These are phyloP conservation scores for Fusarium metavorans DNA, from an alignment of 2,329 filamentous ascomycete species.

Conservation along the genomic window DNA sequence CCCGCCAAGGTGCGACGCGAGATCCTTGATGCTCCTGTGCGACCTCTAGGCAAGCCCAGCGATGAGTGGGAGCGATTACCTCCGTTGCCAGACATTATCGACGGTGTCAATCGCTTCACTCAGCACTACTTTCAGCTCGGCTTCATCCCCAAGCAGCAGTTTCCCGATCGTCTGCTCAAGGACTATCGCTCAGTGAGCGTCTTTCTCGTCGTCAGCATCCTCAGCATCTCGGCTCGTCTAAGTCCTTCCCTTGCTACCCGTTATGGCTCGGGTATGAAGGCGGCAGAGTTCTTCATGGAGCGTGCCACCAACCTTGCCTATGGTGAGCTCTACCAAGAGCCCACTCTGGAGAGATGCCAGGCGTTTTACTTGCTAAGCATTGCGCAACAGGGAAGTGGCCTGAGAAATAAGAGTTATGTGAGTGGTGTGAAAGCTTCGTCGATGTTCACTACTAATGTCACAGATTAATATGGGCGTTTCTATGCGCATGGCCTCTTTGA, in stretches of 20 bases:
- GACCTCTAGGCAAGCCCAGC: conserved; percentile 26
- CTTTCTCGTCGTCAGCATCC: conserved; percentile 67
- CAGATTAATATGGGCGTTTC: conserved; percentile 69
- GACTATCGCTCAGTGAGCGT: conserved; percentile 63
- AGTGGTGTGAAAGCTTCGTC: conserved; percentile 39
- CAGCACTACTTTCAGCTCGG: conserved; percentile 70
- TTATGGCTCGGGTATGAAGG: conserved; percentile 64
- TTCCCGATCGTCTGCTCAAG: conserved; percentile 59
- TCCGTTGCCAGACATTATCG: conserved; percentile 61
- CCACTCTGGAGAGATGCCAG: conserved; percentile 67
- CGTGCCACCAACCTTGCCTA: conserved; percentile 61
- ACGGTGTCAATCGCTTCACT: conserved; percentile 65
- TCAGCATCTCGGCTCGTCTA: conserved; percentile 68
- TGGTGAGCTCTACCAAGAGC: conserved; percentile 63
- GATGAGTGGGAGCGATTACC: conserved; percentile 65
- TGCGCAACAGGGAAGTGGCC: conserved; percentile 68
- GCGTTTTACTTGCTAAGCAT: conserved; percentile 70
- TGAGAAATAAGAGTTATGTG: conserved; percentile 66
- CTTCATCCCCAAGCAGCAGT: conserved; percentile 67
- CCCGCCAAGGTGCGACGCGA: conserved; percentile 52
- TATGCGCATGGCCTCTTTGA: conserved; percentile 66
- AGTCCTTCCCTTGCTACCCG: conserved; percentile 61
- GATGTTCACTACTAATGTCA: neutral
- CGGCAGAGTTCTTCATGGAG: conserved; percentile 66
- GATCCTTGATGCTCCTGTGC: conserved; percentile 46